A percentile compares a stretch with the other conserved stretches of the same genome.
These are phyloP conservation scores for Wallacemonas sp. DNA, from an alignment of 208 protist genomes.

Conservation along the genomic window DNA sequence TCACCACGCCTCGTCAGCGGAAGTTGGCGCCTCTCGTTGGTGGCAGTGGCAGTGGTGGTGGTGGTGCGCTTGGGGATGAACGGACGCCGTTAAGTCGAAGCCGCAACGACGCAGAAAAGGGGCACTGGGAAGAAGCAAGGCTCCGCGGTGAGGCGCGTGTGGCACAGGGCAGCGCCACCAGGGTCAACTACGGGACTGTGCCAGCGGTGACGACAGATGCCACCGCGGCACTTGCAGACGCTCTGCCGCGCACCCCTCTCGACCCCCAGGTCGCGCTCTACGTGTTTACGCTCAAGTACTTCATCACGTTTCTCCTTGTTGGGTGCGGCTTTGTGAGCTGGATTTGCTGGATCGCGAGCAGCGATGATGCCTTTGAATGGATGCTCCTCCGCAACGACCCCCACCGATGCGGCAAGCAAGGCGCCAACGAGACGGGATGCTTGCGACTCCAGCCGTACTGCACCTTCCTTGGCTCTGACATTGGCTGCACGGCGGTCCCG, in stretches of 20 bases:
- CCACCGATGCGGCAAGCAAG: constrained; percentile 40
- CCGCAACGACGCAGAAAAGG: too few relatives aligned
- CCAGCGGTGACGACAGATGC: too few relatives aligned
- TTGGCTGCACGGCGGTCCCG: constrained; percentile 51
- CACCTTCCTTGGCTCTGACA: constrained; percentile 29
- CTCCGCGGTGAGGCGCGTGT: too few relatives aligned
- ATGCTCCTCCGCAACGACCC: constrained; percentile 48
- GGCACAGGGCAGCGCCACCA: neutral
- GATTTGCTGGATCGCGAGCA: constrained; percentile 61
- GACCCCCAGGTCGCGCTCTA: constrained; percentile 84
- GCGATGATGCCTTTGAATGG: constrained; percentile 43
- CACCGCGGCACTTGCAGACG: too few relatives aligned
- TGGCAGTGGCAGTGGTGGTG: too few relatives aligned
- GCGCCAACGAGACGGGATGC: constrained; percentile 56
- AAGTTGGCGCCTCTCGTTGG: too few relatives aligned
- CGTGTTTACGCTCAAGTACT: constrained; percentile 76
- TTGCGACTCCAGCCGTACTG: constrained; percentile 56
- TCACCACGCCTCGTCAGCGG: too few relatives aligned
- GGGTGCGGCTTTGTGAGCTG: constrained; percentile 62
- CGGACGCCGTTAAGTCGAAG: neutral
- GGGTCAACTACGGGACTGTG: too few relatives aligned
- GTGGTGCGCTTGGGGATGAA: too few relatives aligned
- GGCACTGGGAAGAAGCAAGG: too few relatives aligned
- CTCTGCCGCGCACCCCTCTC: constrained; percentile 45
- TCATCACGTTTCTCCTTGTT: constrained; percentile 59